phyloP scores from a whole-genome alignment of 139 green algal genomes.

The Ulvella scutata region DNA sequence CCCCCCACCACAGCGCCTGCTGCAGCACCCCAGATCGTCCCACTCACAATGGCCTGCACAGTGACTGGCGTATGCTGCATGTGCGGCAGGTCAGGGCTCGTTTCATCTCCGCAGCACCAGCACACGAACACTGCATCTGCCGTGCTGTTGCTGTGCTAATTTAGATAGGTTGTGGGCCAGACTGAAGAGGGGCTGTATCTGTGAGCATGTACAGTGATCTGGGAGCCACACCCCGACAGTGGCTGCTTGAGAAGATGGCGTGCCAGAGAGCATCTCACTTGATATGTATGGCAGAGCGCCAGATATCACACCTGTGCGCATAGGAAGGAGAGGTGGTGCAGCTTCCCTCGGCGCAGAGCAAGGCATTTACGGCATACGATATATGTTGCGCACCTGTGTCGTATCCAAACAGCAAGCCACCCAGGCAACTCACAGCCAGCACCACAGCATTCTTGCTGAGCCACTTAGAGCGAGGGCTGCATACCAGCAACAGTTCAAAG shows the following conservation, averaged over 20 bases:
- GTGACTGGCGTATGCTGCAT: background rate
- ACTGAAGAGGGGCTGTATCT: too few species aligned
- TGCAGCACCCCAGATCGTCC: background rate
- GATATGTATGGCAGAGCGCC: slow-evolving; percentile 56
- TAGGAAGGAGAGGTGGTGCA: background rate
- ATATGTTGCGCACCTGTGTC: slow-evolving; percentile 19
- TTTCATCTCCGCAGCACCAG: too few species aligned
- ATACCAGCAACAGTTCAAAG: too few species aligned
- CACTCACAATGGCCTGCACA: background rate
- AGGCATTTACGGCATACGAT: background rate
- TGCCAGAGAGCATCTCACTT: slow-evolving; percentile 33
- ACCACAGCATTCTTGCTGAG: too few species aligned
- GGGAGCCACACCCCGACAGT: background rate
- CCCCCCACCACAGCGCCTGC: background rate
- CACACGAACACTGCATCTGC: too few species aligned
- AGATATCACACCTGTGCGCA: slow-evolving; percentile 26
- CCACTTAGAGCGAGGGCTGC: too few species aligned
- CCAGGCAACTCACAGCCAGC: slow-evolving; percentile 1
- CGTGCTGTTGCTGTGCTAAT: too few species aligned
- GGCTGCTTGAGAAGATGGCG: background rate
- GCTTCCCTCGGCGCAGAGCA: background rate
- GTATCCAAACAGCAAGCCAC: slow-evolving; percentile 33
- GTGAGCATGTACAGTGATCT: too few species aligned
- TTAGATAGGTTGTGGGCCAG: too few species aligned
- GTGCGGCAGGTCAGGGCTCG: too few species aligned